Evolutionary conservation across 495 filamentous ascomycete species (phyloP).

Genomic region (Neurospora cerealis): DNA sequence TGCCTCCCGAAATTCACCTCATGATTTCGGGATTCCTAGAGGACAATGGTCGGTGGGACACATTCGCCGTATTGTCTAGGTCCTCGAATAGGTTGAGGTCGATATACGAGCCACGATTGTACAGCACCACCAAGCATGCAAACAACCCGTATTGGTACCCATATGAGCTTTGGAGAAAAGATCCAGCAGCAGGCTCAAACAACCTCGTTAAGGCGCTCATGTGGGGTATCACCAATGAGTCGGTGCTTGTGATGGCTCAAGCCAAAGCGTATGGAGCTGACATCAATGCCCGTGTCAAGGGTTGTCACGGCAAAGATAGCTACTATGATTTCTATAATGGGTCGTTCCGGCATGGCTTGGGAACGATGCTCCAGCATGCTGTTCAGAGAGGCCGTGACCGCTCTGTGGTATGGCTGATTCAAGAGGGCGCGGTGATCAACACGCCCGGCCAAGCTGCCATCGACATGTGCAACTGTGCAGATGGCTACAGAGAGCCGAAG

Average conservation of each 20-base stretch:
- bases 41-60: neutral
- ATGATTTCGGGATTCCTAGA: neutral
- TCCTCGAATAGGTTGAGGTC: neutral
- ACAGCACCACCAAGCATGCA: neutral
- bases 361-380: neutral
- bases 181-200: neutral
- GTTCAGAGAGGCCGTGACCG: neutral
- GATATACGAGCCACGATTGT: neutral
- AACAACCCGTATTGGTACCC: neutral
- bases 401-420: neutral
- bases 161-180: neutral
- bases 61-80: neutral
- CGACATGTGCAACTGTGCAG: neutral
- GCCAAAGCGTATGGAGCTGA: neutral
- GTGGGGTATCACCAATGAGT: neutral
- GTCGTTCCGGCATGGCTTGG: neutral
- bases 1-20: neutral
- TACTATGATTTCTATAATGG: no score
- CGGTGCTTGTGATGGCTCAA: neutral
- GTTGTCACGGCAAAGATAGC: no score
- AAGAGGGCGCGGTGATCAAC: neutral
- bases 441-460: neutral
- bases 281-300: neutral
- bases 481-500: neutral
- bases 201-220: neutral